phyloP scores from a whole-genome alignment of 495 filamentous ascomycete genomes.

The Tetracladium setigerum region DNA sequence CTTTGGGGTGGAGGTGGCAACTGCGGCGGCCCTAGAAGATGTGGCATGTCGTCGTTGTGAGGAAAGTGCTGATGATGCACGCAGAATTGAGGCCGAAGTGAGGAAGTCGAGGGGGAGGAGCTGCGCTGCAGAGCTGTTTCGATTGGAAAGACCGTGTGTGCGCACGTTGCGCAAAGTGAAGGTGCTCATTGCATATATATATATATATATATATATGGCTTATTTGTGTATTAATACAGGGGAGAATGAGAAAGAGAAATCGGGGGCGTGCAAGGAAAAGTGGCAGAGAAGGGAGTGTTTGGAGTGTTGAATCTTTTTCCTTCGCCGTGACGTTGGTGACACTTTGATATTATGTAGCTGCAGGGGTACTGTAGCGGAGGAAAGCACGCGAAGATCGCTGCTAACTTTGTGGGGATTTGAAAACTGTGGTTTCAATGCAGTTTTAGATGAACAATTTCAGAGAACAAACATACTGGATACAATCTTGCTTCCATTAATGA shows the following conservation, averaged over 20 bases:
- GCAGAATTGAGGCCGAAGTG: not conserved
- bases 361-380: no score
- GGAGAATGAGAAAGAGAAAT: not conserved
- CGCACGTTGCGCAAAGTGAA: conserved; percentile 16
- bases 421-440: no score
- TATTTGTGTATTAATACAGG: not conserved
- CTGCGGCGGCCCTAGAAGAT: conserved; percentile 1
- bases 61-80: not conserved
- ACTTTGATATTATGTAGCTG: no score
- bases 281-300: no score
- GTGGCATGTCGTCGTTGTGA: not conserved
- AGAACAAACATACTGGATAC: no score
- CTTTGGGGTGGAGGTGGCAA: not conserved
- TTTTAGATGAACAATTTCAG: no score
- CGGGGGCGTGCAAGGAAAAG: no score
- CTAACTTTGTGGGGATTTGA: no score
- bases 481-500: no score
- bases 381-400: no score
- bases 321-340: no score
- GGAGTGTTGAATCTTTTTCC: no score
- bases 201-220: not conserved
- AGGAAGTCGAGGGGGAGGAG: not conserved
- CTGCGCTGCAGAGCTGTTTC: not conserved
- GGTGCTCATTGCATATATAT: conserved; percentile 22
- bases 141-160: conserved; percentile 6